Conservation (phyloP, 2,329 filamentous ascomycete genomes). For the Biscogniauxia sp. region DNA sequence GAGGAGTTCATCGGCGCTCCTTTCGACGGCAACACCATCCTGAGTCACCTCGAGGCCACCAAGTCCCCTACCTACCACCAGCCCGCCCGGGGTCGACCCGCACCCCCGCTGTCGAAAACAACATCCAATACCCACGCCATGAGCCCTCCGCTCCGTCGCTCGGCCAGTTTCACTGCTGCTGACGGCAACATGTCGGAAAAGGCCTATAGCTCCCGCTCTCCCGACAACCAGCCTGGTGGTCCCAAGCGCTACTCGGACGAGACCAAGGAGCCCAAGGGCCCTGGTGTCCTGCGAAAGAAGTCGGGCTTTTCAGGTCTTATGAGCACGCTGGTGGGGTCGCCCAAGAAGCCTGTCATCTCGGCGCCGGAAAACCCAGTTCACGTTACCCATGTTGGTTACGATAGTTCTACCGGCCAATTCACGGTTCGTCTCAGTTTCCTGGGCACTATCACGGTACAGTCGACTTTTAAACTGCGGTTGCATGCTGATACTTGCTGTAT, state of each 20-base stretch:
- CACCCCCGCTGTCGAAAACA: constrained; percentile 40
- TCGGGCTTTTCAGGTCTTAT: constrained; percentile 85
- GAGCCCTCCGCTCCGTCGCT: constrained; percentile 60
- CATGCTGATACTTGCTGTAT: constrained; percentile 35
- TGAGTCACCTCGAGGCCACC: constrained; percentile 58
- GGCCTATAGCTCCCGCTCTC: constrained; percentile 37
- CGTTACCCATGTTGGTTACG: constrained; percentile 96
- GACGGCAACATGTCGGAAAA: constrained; percentile 50
- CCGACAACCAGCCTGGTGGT: constrained; percentile 48
- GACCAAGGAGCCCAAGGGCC: constrained; percentile 58
- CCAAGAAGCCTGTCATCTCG: constrained; percentile 91
- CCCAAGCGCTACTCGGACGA: constrained; percentile 81
- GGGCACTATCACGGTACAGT: constrained; percentile 3
- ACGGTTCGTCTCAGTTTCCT: constrained; percentile 61
- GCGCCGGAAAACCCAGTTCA: constrained; percentile 96
- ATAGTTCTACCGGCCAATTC: constrained; percentile 93
- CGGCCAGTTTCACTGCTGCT: constrained; percentile 60
- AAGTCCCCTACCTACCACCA: constrained; percentile 38
- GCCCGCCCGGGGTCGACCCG: constrained; percentile 31
- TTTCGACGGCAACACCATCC: constrained; percentile 62
- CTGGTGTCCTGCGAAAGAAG: constrained; percentile 70
- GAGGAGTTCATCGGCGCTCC: constrained; percentile 64
- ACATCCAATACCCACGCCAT: constrained; percentile 53
- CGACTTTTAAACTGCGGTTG: constrained; percentile 5
- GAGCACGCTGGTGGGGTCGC: constrained; percentile 78